Evolutionary conservation across 1,284 basidiomycete genomes (phyloP).

Genomic region (Apiotrichum sp.): DNA sequence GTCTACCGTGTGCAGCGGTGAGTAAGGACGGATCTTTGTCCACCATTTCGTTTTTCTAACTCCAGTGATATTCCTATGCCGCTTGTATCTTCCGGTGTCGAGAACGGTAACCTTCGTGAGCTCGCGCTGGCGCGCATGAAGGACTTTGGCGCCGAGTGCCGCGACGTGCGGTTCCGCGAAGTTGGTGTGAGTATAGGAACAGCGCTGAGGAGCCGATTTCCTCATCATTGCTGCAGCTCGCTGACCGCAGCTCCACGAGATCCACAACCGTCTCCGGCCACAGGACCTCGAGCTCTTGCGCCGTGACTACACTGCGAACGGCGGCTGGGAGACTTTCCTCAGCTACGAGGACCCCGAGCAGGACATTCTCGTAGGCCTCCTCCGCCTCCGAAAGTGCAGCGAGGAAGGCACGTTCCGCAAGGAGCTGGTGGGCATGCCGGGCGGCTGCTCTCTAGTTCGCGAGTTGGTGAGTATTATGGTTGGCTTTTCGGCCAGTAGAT

Average conservation of each 20-base stretch:
- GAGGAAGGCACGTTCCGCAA: slow-evolving; percentile 93
- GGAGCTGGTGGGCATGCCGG: slow-evolving; percentile 72
- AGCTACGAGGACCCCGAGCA: slow-evolving; percentile 97
- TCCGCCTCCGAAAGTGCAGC: slow-evolving; percentile 90
- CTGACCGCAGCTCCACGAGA: slow-evolving; percentile 79
- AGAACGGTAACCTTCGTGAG: slow-evolving; percentile 96
- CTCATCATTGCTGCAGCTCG: not conserved
- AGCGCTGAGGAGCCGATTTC: not conserved
- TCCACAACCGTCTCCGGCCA: slow-evolving; percentile 94
- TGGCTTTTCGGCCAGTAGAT: slow-evolving; percentile 9
- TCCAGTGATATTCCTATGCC: slow-evolving; percentile 89
- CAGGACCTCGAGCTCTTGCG: slow-evolving; percentile 95
- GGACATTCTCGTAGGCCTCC: slow-evolving; percentile 90
- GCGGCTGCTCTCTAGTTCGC: slow-evolving; percentile 86
- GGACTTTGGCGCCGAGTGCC: slow-evolving; percentile 95
- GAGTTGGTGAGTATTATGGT: slow-evolving; percentile 56
- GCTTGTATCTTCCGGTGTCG: slow-evolving; percentile 90
- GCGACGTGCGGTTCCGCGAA: slow-evolving; percentile 96
- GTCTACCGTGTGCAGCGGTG: slow-evolving; percentile 95
- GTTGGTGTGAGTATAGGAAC: slow-evolving; percentile 71
- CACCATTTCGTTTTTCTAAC: not conserved
- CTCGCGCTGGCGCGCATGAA: slow-evolving; percentile 96
- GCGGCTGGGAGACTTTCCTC: slow-evolving; percentile 98
- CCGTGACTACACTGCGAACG: slow-evolving; percentile 94
- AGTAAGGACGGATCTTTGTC: slow-evolving; percentile 21